A percentile compares a stretch with the other conserved stretches of the same genome.
phyloP scores from a whole-genome alignment of 306 rosid genomes.

The Castanopsis chinensis region DNA sequence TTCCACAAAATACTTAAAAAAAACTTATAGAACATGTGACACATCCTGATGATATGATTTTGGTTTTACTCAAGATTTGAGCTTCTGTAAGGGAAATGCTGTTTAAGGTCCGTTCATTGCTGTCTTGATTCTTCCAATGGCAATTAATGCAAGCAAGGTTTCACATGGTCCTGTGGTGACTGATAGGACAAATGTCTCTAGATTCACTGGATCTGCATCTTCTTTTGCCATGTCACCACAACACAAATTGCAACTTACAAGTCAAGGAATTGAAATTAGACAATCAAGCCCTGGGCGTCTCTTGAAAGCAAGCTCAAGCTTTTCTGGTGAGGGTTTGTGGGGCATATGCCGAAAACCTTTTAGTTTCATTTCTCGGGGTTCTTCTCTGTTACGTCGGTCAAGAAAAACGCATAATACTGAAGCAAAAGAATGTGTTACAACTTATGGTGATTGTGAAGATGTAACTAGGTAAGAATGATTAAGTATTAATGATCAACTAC shows the following conservation, averaged over 20 bases:
- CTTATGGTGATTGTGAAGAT: constrained; percentile 55
- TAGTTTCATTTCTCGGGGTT: constrained; percentile 45
- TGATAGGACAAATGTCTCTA: constrained; percentile 41
- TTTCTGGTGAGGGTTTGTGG: constrained; percentile 34
- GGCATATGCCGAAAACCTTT: constrained; percentile 38
- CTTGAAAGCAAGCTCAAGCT: constrained; percentile 29
- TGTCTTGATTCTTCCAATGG: constrained; percentile 48
- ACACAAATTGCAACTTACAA: constrained; percentile 41
- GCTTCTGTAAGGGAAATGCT: constrained; percentile 34
- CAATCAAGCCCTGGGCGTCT: constrained; percentile 36
- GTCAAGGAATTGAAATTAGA: constrained; percentile 37
- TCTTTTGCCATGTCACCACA: constrained; percentile 42
- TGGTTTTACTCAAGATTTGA: constrained; percentile 31
- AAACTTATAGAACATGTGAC: constrained; percentile 12
- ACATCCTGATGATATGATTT: constrained; percentile 13
- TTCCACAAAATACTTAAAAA: neutral
- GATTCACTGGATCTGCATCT: constrained; percentile 38
- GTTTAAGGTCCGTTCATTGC: constrained; percentile 30
- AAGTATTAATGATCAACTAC: neutral
- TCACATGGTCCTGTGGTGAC: constrained; percentile 54
- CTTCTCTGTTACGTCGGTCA: constrained; percentile 49
- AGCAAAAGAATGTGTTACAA: constrained; percentile 47
- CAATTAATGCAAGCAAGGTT: constrained; percentile 63
- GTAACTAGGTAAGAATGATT: constrained; percentile 45
- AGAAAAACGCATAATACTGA: constrained; percentile 56